Percentiles rank a stretch among this genome's conserved stretches.
phyloP scores from a whole-genome alignment of 2,329 filamentous ascomycete species.

The Aspergillus versicolor region DNA sequence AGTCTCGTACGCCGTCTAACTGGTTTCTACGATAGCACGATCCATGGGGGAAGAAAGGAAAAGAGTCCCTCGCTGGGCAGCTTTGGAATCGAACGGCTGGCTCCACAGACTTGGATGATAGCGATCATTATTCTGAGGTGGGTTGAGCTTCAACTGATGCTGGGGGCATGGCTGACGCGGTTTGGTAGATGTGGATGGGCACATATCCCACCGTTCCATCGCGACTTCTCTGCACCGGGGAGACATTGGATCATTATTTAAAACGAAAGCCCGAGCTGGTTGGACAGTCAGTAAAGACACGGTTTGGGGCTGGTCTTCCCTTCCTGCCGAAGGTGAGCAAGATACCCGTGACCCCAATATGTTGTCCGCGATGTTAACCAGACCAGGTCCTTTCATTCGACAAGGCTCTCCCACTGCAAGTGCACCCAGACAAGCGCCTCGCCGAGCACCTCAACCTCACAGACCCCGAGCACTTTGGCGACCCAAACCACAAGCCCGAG shows the following conservation, averaged over 20 bases:
- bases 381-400: slow-evolving; percentile 67
- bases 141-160: neutral
- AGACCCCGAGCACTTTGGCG: slow-evolving; percentile 66
- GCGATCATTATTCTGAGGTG: slow-evolving; percentile 63
- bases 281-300: slow-evolving; percentile 60
- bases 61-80: slow-evolving; percentile 63
- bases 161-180: neutral
- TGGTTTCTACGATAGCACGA: slow-evolving; percentile 52
- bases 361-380: neutral
- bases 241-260: slow-evolving; percentile 65
- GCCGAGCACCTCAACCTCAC: slow-evolving; percentile 62
- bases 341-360: no score
- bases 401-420: slow-evolving; percentile 72
- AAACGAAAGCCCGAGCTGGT: slow-evolving; percentile 64
- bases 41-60: slow-evolving; percentile 69
- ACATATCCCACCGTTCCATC: slow-evolving; percentile 72
- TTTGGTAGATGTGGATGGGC: slow-evolving; percentile 66
- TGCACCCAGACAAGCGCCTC: slow-evolving; percentile 70
- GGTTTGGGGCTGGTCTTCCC: slow-evolving; percentile 65
- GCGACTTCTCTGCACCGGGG: slow-evolving; percentile 60
- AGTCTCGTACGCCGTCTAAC: neutral
- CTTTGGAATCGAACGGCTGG: slow-evolving; percentile 66
- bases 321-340: slow-evolving; percentile 65
- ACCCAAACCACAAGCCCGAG: slow-evolving; percentile 77
- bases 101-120: slow-evolving; percentile 63